Percentiles rank a stretch among this genome's conserved stretches.
These are phyloP conservation scores for Collybia sp. DNA, from an alignment of 768 basidiomycete species.

Conservation along the genomic window DNA sequence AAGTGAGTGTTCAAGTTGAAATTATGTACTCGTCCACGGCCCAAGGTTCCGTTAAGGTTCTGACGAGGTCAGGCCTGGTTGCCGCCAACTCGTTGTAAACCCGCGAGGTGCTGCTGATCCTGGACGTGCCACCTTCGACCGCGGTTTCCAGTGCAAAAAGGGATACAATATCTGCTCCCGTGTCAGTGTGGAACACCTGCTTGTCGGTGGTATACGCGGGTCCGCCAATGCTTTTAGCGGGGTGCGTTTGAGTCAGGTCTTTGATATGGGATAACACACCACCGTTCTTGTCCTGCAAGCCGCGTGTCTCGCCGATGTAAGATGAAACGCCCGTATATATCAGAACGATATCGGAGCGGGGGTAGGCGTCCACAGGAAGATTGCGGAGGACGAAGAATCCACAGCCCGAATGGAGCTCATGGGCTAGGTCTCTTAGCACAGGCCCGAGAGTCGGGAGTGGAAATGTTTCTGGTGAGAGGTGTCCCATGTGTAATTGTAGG, in stretches of 20 bases:
- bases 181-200: conserved; percentile 20
- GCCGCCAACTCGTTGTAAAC: conserved; percentile 44
- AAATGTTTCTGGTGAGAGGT: conserved; percentile 20
- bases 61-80: conserved; percentile 39
- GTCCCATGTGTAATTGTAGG: conserved; percentile 20
- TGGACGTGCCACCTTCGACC: conserved; percentile 39
- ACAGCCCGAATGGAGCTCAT: conserved; percentile 16
- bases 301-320: conserved; percentile 15
- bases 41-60: conserved; percentile 37
- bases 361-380: conserved; percentile 16
- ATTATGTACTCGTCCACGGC: conserved; percentile 29
- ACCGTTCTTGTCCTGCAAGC: conserved; percentile 14
- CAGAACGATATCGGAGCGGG: conserved; percentile 15
- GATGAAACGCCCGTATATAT: conserved; percentile 19
- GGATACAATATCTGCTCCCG: conserved; percentile 15
- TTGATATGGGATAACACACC: conserved; percentile 20
- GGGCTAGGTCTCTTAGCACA: conserved; percentile 11
- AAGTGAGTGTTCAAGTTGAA: neutral
- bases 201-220: conserved; percentile 21
- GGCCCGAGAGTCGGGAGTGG: conserved; percentile 18
- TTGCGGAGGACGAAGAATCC: conserved; percentile 20
- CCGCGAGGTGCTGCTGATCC: conserved; percentile 36
- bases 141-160: conserved; percentile 38
- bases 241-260: conserved; percentile 12
- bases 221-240: conserved; percentile 12